A percentile compares a stretch with the other conserved stretches of the same genome.
Conservation (phyloP, 495 filamentous ascomycete species). For the Tuber microsphaerosporum region DNA sequence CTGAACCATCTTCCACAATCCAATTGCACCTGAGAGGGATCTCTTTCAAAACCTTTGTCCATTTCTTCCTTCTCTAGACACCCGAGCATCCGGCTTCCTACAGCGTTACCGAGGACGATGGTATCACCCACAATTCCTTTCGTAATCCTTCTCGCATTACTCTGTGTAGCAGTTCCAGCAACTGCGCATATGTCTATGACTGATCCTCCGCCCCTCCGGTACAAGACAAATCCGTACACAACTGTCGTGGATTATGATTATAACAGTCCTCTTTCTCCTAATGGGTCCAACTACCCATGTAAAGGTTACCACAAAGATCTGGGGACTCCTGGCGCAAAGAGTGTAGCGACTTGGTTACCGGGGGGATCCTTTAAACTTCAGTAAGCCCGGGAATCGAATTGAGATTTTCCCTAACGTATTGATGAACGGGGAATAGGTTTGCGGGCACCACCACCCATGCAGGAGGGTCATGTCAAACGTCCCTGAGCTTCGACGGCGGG, state of each 20-base stretch:
- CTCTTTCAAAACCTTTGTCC: conserved; percentile 7
- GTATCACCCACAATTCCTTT: conserved; percentile 8
- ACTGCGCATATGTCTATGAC: conserved; percentile 57
- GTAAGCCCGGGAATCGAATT: conserved; percentile 13
- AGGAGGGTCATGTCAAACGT: conserved; percentile 61
- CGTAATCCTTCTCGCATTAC: conserved; percentile 14
- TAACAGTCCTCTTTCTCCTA: conserved; percentile 46
- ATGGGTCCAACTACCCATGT: conserved; percentile 49
- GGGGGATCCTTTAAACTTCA: conserved; percentile 46
- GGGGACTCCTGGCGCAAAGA: conserved; percentile 41
- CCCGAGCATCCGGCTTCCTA: background rate
- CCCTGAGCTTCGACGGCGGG: conserved; percentile 55
- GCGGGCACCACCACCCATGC: conserved; percentile 50
- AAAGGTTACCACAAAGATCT: conserved; percentile 50
- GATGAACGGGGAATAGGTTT: conserved; percentile 14
- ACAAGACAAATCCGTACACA: conserved; percentile 51
- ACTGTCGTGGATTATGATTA: conserved; percentile 49
- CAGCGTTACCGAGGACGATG: conserved; percentile 11
- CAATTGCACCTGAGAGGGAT: background rate
- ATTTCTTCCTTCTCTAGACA: background rate
- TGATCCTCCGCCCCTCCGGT: conserved; percentile 53
- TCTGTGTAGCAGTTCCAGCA: conserved; percentile 23
- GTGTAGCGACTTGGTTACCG: conserved; percentile 46
- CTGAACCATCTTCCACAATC: background rate
- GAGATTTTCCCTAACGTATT: background rate